Percentiles rank a stretch among this genome's conserved stretches.
Evolutionary conservation across 2,329 filamentous ascomycete genomes (phyloP).

Genomic region (Trichoderma sp.): DNA sequence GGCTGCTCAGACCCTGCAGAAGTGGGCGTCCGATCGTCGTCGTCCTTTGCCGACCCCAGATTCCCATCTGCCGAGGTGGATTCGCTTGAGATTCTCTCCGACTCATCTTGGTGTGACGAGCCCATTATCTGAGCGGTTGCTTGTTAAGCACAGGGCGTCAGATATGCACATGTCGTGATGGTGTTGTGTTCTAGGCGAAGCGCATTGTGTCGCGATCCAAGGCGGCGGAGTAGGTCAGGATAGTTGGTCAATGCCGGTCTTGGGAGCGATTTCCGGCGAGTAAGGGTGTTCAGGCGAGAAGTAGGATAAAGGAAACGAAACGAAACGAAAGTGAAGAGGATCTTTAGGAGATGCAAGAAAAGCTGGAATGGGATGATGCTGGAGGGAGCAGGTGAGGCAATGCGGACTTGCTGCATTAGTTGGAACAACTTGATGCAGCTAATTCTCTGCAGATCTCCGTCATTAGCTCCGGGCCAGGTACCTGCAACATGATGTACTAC

Average conservation of each 20-base stretch:
- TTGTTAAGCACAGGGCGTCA: neutral
- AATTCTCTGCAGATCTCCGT: neutral
- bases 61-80: neutral
- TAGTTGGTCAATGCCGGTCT: neutral
- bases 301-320: neutral
- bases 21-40: neutral
- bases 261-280: neutral
- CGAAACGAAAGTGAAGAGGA: neutral
- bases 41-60: neutral
- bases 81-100: neutral
- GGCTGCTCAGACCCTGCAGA: neutral
- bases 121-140: neutral
- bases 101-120: constrained; percentile 9
- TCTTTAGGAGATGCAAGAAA: neutral
- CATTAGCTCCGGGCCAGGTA: neutral
- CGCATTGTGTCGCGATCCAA: neutral
- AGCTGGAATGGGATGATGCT: neutral
- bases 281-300: neutral
- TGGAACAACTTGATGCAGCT: neutral
- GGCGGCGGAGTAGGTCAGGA: neutral
- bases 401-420: constrained; percentile 1
- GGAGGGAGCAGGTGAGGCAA: neutral
- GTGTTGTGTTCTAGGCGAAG: neutral
- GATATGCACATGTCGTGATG: neutral
- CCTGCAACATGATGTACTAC: neutral